Evolutionary conservation across 1,139 yeast genomes (phyloP).

Genomic region (Sugiyamaella xylanicola): DNA sequence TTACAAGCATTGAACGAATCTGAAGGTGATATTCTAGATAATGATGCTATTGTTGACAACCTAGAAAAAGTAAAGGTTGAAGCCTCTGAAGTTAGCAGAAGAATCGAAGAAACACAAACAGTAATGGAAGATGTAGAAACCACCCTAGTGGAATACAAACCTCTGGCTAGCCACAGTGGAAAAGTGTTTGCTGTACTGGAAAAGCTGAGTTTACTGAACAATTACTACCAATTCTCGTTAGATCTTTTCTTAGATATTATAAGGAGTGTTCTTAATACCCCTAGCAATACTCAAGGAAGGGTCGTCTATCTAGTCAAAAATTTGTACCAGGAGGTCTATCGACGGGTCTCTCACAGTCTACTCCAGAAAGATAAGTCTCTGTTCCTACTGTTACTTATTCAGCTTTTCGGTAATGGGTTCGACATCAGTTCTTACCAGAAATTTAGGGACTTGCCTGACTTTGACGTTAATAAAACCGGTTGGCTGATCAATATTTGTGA

Average conservation of each 20-base stretch:
- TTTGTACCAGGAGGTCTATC: conserved; percentile 53
- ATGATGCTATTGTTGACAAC: conserved; percentile 59
- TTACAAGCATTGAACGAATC: conserved; percentile 60
- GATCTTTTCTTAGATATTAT: conserved; percentile 51
- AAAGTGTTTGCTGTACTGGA: conserved; percentile 52
- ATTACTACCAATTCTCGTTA: conserved; percentile 62
- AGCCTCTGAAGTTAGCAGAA: conserved; percentile 55
- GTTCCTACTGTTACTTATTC: conserved; percentile 48
- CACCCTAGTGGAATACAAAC: conserved; percentile 51
- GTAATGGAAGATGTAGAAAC: conserved; percentile 58
- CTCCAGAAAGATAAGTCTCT: conserved; percentile 51
- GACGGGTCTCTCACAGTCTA: conserved; percentile 53
- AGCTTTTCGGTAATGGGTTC: conserved; percentile 15
- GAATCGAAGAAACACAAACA: conserved; percentile 56
- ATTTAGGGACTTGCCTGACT: conserved; percentile 7
- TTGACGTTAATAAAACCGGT: conserved; percentile 18
- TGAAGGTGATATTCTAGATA: conserved; percentile 67
- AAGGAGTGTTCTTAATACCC: conserved; percentile 43
- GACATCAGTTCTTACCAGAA: conserved; percentile 12
- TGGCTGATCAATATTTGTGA: conserved; percentile 18
- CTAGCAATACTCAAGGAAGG: conserved; percentile 25
- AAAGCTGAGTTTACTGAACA: conserved; percentile 47
- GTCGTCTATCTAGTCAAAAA: conserved; percentile 40
- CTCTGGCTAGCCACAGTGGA: conserved; percentile 60
- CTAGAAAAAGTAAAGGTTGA: conserved; percentile 69